Conservation (phyloP, 768 basidiomycete genomes). For the Dacryopinax primogenitus region DNA sequence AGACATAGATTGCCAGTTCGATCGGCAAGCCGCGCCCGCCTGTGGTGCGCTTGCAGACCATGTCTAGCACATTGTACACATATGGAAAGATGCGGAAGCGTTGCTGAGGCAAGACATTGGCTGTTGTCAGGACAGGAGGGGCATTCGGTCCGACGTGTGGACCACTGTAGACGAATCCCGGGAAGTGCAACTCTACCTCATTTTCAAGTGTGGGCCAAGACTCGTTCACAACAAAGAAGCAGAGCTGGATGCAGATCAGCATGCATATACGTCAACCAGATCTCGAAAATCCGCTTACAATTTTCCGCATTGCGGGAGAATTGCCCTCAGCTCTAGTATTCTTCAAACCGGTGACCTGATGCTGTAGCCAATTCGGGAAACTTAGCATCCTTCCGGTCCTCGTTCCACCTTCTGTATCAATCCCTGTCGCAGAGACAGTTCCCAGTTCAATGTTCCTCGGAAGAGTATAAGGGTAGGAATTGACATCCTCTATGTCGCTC, state of each 20-base stretch:
- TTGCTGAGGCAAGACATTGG: slow-evolving; percentile 10
- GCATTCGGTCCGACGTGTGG: not conserved
- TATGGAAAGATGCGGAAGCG: slow-evolving; percentile 7
- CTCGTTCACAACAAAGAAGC: slow-evolving; percentile 14
- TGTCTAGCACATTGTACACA: slow-evolving; percentile 6
- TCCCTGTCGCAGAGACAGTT: slow-evolving; percentile 6
- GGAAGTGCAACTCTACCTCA: not conserved
- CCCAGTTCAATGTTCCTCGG: slow-evolving; percentile 10
- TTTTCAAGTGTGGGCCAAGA: not conserved
- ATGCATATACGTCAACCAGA: not conserved
- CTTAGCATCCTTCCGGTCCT: slow-evolving; percentile 9
- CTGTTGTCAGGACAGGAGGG: slow-evolving; percentile 11
- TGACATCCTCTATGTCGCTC: slow-evolving; percentile 11
- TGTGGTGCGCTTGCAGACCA: not conserved
- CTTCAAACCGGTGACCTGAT: slow-evolving; percentile 7
- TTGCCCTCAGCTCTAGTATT: not conserved
- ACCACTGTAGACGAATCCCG: slow-evolving; percentile 10
- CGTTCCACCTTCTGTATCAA: not conserved
- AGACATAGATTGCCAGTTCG: slow-evolving; percentile 9
- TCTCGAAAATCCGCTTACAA: slow-evolving; percentile 1
- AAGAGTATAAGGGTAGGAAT: slow-evolving; percentile 5
- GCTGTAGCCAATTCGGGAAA: slow-evolving; percentile 14
- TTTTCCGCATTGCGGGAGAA: slow-evolving; percentile 9
- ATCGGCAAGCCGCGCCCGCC: not conserved
- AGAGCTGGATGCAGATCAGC: slow-evolving; percentile 1